Percentiles rank a stretch among this genome's conserved stretches.
Conservation (phyloP, 2,329 filamentous ascomycete genomes). For the Alternaria alternata region DNA sequence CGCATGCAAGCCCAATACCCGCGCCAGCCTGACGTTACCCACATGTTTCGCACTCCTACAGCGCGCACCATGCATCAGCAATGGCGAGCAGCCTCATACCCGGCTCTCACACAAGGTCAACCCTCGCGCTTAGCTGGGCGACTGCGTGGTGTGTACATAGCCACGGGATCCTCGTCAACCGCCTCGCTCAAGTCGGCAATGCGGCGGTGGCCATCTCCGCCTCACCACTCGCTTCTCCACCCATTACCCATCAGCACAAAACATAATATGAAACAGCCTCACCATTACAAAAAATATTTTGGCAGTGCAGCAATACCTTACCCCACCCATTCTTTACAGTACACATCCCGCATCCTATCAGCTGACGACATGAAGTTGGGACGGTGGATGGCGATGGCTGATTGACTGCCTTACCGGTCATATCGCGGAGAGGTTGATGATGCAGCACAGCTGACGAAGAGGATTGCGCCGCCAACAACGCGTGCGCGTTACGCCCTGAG, state of each 20-base stretch:
- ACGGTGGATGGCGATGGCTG: not conserved
- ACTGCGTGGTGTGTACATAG: slow-evolving; percentile 22
- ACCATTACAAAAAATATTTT: not conserved
- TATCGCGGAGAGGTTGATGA: not conserved
- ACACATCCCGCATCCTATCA: slow-evolving; percentile 10
- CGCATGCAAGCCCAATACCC: slow-evolving; percentile 2
- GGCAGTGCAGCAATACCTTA: slow-evolving; percentile 3
- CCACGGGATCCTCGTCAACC: slow-evolving; percentile 23
- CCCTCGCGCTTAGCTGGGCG: slow-evolving; percentile 13
- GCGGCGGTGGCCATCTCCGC: not conserved
- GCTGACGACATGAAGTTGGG: slow-evolving; percentile 9
- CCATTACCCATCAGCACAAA: slow-evolving; percentile 15
- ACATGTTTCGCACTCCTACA: slow-evolving; percentile 3
- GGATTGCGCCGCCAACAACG: slow-evolving; percentile 19
- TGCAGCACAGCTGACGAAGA: slow-evolving; percentile 6
- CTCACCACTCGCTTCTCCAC: slow-evolving; percentile 10
- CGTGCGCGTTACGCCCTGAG: slow-evolving; percentile 17
- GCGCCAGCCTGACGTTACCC: not conserved
- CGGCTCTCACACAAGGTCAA: not conserved
- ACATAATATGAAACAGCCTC: slow-evolving; percentile 24
- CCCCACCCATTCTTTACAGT: slow-evolving; percentile 2
- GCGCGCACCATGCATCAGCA: not conserved
- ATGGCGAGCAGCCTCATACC: not conserved
- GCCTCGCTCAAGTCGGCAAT: slow-evolving; percentile 13
- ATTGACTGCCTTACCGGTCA: not conserved